phyloP scores from a whole-genome alignment of 352 stramenopile genomes.

The Halophytophthora batemanensis region DNA sequence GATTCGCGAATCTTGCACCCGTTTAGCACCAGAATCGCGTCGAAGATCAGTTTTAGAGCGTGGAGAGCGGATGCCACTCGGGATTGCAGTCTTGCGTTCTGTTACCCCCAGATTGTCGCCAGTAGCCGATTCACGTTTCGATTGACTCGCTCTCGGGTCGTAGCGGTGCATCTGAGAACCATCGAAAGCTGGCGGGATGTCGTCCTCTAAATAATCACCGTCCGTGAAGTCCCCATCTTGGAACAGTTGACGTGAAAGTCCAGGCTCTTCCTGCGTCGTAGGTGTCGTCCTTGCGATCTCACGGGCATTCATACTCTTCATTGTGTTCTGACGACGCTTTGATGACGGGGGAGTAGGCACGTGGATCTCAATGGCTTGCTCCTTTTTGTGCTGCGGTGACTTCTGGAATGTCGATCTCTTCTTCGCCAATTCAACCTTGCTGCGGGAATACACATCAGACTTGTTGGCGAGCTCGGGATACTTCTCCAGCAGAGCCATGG shows the following conservation, averaged over 20 bases:
- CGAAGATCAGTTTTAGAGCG: constrained; percentile 7
- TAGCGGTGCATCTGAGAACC: constrained; percentile 23
- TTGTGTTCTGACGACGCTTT: constrained; percentile 7
- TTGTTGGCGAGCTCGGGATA: constrained; percentile 31
- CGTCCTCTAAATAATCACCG: constrained; percentile 4
- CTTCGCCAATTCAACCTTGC: constrained; percentile 12
- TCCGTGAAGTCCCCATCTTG: constrained; percentile 5
- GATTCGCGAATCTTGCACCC: constrained; percentile 18
- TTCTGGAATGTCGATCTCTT: constrained; percentile 25
- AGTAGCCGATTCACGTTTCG: not conserved
- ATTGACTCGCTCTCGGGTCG: not conserved
- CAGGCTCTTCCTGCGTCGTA: constrained; percentile 1
- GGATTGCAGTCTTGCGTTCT: not conserved
- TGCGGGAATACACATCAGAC: constrained; percentile 10
- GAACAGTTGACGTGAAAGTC: constrained; percentile 12
- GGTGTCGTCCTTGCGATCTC: not conserved
- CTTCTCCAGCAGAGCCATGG: constrained; percentile 39
- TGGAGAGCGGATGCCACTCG: not conserved
- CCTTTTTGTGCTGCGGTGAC: constrained; percentile 17
- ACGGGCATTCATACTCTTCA: not conserved
- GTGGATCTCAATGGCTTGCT: constrained; percentile 33
- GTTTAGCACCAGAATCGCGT: constrained; percentile 5
- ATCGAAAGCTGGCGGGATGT: constrained; percentile 10
- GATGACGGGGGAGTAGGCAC: constrained; percentile 21
- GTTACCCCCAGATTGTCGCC: not conserved